Base-by-base conservation (phyloP, 441 rosid genomes). In the Aquilaria agallochum region DNA sequence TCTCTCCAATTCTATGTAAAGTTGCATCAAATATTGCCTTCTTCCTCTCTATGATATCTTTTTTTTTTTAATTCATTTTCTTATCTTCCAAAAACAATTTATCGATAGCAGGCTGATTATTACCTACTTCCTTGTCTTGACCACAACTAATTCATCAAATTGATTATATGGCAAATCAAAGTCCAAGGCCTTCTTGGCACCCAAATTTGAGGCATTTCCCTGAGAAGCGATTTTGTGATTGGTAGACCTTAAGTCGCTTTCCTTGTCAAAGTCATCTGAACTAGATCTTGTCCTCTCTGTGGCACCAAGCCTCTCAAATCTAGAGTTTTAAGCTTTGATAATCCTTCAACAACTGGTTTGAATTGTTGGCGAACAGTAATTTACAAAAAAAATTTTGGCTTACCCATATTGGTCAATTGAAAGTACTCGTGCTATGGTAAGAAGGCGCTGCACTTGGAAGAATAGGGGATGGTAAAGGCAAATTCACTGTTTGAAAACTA, bases 1-100 rank as follows among this genome's bases (percentile, higher is more conserved):
- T 72, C 91, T 89, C 86, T 91, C 97, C 56, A 92, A 89, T 75
- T 87, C 96, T 44, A 81, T 80, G 53, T 80, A 90, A 33, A 89
- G 90, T 67, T 89, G 84, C 63, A 70, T 75, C 44, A 87, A 76
- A 46, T 70, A 70, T 11, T 78, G 79, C 69, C 82, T 86, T 72
- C 97, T 76, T 77, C 75, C 83, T 74, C 74, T 77, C n/a, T 75
- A 67, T 46, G 86, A 76, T 42, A 56, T 14, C 34, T 72, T 68
- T 71, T 69, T 63, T 74, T 62, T 74, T 78, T 53, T 11, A 66
- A 67, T 68, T 62, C 5, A 20, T 20, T 20, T 64, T 59, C 36
- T 61, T 69, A 60, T 68, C 63, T 53, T 36, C 58, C 34, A 60
- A 61, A 44, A 40, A 74, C 3, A 48, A 46, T 55, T 11, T 64